These are phyloP conservation scores for Pseudisothecium myosuroides DNA, from an alignment of 225 moss, liverwort and hornwort genomes.

Conservation along the genomic window DNA sequence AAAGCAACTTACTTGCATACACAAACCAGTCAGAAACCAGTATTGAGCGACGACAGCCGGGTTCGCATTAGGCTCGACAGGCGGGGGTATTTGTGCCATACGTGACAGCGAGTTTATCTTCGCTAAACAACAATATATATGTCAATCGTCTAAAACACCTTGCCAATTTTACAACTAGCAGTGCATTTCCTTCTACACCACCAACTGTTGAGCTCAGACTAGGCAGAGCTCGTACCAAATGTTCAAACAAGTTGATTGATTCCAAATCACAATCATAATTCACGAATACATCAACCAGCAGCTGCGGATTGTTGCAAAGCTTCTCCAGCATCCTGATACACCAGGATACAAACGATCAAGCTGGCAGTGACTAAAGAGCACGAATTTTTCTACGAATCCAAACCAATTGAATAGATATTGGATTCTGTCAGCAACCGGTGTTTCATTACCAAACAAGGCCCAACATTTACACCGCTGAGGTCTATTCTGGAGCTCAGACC, in stretches of 20 bases:
- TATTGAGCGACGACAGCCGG: slow-evolving; percentile 33
- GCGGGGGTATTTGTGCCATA: slow-evolving; percentile 47
- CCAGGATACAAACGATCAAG: background rate
- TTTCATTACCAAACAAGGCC: background rate
- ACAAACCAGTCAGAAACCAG: slow-evolving; percentile 40
- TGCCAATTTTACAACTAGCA: background rate
- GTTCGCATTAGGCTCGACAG: slow-evolving; percentile 43
- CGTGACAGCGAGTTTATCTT: slow-evolving; percentile 76
- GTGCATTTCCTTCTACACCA: background rate
- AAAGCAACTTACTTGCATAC: slow-evolving; percentile 55
- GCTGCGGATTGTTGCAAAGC: slow-evolving; percentile 73
- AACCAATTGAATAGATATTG: background rate
- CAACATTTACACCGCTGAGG: background rate
- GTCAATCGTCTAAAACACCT: background rate
- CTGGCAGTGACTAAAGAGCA: background rate
- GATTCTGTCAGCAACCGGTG: background rate
- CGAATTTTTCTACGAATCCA: background rate
- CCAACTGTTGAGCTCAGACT: background rate
- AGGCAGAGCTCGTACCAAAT: slow-evolving; percentile 45
- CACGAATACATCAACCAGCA: slow-evolving; percentile 83
- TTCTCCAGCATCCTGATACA: slow-evolving; percentile 73
- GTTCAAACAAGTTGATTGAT: slow-evolving; percentile 86
- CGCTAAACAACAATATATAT: background rate
- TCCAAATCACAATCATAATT: slow-evolving; percentile 95
- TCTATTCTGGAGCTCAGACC: background rate